Conservation (phyloP, 148 eudicot species). For the Arctostaphylos glauca region DNA sequence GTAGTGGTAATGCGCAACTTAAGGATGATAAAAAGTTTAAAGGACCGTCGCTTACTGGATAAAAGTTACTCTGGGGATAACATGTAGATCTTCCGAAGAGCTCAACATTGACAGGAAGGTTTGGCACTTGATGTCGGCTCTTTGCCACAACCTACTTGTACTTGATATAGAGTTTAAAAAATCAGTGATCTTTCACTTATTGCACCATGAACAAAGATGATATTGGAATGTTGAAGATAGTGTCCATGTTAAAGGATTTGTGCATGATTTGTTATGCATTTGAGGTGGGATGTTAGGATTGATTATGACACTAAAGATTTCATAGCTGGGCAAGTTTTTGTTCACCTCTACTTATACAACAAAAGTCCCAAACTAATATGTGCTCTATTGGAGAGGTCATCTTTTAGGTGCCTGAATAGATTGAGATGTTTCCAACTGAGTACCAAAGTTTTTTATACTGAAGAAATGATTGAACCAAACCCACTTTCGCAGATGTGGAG, state of each 20-base stretch:
- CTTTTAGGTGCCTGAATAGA: background rate
- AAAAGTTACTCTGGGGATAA: too few relatives aligned
- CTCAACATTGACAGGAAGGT: too few relatives aligned
- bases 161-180: background rate
- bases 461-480: background rate
- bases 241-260: background rate
- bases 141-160: background rate
- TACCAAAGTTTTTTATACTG: background rate
- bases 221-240: conserved; percentile 3
- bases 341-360: background rate
- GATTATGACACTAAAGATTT: background rate
- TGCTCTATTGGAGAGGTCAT: background rate
- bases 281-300: background rate
- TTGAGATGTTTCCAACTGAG: conserved; percentile 1
- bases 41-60: too few relatives aligned
- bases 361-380: background rate
- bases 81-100: too few relatives aligned
- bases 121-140: too few relatives aligned
- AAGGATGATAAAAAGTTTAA: too few relatives aligned
- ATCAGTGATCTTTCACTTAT: background rate
- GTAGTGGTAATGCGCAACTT: too few relatives aligned
- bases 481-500: background rate
- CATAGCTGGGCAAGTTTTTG: background rate
- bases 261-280: background rate
- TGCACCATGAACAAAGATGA: background rate